Evolutionary conservation across 352 stramenopile species (phyloP).

Genomic region (Globisporangium recalcitrans): DNA sequence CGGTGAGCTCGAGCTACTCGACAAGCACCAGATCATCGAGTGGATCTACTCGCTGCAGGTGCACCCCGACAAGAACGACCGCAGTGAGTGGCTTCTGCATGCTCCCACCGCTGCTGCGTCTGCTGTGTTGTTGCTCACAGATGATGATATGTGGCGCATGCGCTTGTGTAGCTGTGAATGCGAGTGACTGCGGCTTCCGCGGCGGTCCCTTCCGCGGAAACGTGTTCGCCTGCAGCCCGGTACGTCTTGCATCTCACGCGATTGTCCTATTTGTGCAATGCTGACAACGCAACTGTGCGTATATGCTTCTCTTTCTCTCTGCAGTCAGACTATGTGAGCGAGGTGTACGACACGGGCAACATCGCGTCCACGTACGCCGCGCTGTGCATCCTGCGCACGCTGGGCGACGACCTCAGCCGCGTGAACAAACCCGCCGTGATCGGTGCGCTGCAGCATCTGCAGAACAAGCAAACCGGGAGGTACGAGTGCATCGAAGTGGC

Average conservation of each 20-base stretch:
- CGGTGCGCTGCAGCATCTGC: conserved; percentile 50
- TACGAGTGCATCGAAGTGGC: conserved; percentile 13
- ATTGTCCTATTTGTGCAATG: background rate
- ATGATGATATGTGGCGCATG: background rate
- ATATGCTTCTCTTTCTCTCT: background rate
- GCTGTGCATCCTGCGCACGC: conserved; percentile 77
- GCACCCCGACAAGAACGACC: conserved; percentile 55
- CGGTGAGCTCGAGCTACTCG: conserved; percentile 62
- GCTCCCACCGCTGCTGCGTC: background rate
- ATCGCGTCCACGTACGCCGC: conserved; percentile 83
- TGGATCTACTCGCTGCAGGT: conserved; percentile 86
- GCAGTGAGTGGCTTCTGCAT: conserved; percentile 22
- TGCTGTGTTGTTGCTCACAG: background rate
- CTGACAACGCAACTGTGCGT: background rate
- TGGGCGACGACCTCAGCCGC: conserved; percentile 75
- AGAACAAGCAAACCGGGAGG: conserved; percentile 73
- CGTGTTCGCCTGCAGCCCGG: conserved; percentile 36
- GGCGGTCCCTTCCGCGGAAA: conserved; percentile 64
- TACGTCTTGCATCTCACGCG: conserved; percentile 5
- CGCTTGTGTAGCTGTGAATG: conserved; percentile 43
- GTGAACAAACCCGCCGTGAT: conserved; percentile 73
- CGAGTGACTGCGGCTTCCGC: conserved; percentile 68
- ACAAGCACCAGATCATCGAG: conserved; percentile 71
- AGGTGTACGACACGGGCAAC: conserved; percentile 78
- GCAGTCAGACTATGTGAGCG: conserved; percentile 54